Evolutionary conservation across 1,139 yeast genomes (phyloP).

Genomic region (Zhuliangozyma parablackwelliae): DNA sequence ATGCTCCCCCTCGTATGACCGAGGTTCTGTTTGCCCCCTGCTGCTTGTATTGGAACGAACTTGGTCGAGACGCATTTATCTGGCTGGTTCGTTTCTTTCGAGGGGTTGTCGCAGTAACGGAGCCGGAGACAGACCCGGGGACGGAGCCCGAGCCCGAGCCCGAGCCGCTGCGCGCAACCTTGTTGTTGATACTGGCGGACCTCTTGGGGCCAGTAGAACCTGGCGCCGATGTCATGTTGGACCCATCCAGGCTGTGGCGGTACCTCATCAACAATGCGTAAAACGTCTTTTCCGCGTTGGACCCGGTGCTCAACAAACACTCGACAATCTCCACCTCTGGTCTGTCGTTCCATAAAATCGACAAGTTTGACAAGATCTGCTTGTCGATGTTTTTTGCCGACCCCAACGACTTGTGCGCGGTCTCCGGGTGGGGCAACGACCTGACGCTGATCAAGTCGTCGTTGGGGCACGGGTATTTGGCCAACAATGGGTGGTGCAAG

Average conservation of each 20-base stretch:
- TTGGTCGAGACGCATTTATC: constrained; percentile 54
- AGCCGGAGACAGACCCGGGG: constrained; percentile 16
- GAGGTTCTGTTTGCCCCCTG: constrained; percentile 22
- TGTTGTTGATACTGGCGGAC: constrained; percentile 15
- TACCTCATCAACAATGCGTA: constrained; percentile 61
- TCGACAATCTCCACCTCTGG: constrained; percentile 51
- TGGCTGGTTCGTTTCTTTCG: constrained; percentile 44
- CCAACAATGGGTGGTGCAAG: constrained; percentile 68
- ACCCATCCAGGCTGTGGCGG: constrained; percentile 44
- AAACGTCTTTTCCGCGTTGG: constrained; percentile 71
- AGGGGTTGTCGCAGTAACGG: constrained; percentile 28
- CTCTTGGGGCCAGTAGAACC: constrained; percentile 12
- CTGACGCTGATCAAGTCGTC: constrained; percentile 49
- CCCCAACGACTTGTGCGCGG: constrained; percentile 49
- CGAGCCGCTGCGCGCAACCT: constrained; percentile 1
- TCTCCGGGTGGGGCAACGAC: constrained; percentile 61
- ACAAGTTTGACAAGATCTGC: constrained; percentile 62
- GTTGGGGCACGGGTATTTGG: constrained; percentile 53
- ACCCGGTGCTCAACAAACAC: constrained; percentile 52
- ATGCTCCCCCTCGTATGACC: constrained; percentile 9
- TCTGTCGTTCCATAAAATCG: constrained; percentile 73
- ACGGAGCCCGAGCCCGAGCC: constrained; percentile 17
- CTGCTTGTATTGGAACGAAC: constrained; percentile 45
- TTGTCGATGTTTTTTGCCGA: constrained; percentile 51
- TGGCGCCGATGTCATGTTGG: background rate